A percentile compares a stretch with the other conserved stretches of the same genome.
phyloP scores from a whole-genome alignment of 2,329 filamentous ascomycete species.

The Falciphora oryzae region DNA sequence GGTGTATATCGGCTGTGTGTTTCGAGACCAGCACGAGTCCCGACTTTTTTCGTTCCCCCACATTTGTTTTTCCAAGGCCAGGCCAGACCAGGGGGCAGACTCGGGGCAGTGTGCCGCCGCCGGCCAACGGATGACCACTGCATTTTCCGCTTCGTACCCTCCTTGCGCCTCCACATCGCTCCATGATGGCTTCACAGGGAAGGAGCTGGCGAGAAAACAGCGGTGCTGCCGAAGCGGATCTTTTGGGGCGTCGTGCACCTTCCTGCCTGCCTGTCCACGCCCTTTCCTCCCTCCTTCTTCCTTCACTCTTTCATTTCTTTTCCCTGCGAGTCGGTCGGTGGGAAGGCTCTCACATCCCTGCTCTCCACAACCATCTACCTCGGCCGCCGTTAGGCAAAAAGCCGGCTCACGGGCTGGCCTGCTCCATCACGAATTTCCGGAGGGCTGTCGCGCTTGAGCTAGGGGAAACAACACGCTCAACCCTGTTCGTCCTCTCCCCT shows the following conservation, averaged over 20 bases:
- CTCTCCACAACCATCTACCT: neutral
- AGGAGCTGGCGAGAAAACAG: neutral
- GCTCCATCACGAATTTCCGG: neutral
- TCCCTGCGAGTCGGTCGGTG: neutral
- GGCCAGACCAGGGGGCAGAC: neutral
- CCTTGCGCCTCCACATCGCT: neutral
- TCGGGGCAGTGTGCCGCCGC: neutral
- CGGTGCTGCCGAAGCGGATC: neutral
- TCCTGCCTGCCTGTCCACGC: neutral
- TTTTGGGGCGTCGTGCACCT: neutral
- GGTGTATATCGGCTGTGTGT: neutral
- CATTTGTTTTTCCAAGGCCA: neutral
- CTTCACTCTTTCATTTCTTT: too few species aligned
- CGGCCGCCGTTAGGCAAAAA: too few species aligned
- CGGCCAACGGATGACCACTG: neutral
- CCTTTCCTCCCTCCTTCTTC: neutral
- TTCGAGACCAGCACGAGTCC: neutral
- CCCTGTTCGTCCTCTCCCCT: neutral
- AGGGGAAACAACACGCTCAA: neutral
- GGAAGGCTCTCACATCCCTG: neutral
- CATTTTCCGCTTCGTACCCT: neutral
- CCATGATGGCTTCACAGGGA: constrained; percentile 1
- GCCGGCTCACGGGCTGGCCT: neutral
- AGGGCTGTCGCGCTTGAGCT: neutral
- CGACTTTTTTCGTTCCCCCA: constrained; percentile 1